Base-by-base conservation (phyloP, 139 green algal species). In the Tetraselmis striata region DNA sequence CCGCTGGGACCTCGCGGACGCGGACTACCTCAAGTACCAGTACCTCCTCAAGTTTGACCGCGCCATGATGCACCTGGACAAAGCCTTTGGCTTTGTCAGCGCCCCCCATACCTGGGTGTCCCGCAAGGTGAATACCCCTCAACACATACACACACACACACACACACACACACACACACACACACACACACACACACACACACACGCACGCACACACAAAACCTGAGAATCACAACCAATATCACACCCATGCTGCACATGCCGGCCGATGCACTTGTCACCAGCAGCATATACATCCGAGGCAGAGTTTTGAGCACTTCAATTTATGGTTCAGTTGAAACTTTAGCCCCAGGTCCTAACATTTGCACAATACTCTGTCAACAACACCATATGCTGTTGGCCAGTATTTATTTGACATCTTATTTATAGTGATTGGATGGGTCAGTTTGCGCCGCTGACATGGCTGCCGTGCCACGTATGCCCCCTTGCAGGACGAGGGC, bases 11-110 rank as follows among this genome's bases (percentile, higher is more conserved):
- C 87, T 98, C 78, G 89, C 88, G 1, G 96, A 99, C 59, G 87
- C 90, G 22, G 83, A 92, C 5, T 86, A 89, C 82, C 92, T 99
- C 59, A 91, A 93, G 75, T 99, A 99, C 93, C 94, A 67, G 45
- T 67, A 67, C 45, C 45, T 67, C 45, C 28, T 67, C 29, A 45
- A 96, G 87, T 93, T 97, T 82, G 96, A 99, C 89, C 83, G 89
- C 31, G 95, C 94, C 59, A 98, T 99, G 92, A 88, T 92, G 18
- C 91, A 98, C 85, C 85, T 98, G 77, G 97, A 99, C 84, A 98
- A 98, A 91, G 93, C 93, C 1, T 96, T 95, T 81, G 90, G 95
- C 83, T 98, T 98, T 87, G 89, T 96, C 32, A 84, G 79, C 45
- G 88, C 93, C 1, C 82, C 86, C 0, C 96, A 98, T 89, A 80